phyloP scores from a whole-genome alignment of 352 stramenopile genomes.

The Phytophthora pistaciae region DNA sequence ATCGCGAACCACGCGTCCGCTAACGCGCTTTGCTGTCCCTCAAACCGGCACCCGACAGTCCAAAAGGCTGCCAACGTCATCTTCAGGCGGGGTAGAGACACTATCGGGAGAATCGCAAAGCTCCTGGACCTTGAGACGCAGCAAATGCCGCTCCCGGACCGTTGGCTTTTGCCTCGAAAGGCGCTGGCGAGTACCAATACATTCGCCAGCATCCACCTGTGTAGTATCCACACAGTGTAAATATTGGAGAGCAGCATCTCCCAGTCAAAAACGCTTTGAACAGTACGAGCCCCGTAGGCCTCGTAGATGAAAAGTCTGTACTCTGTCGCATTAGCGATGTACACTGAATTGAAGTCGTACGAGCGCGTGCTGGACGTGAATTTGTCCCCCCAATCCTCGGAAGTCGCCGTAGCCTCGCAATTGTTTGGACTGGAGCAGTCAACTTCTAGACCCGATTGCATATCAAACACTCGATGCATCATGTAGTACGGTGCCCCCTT shows the following conservation, averaged over 20 bases:
- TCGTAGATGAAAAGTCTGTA: slow-evolving; percentile 14
- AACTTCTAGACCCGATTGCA: slow-evolving; percentile 15
- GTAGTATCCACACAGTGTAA: not conserved
- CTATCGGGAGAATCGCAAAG: slow-evolving; percentile 3
- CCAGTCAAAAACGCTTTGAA: slow-evolving; percentile 10
- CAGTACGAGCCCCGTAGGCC: not conserved
- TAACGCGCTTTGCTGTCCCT: slow-evolving; percentile 39
- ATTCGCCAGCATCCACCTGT: not conserved
- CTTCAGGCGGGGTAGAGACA: not conserved
- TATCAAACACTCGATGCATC: slow-evolving; percentile 25
- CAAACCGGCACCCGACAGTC: slow-evolving; percentile 37
- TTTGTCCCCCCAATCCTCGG: slow-evolving; percentile 1
- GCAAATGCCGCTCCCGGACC: slow-evolving; percentile 2
- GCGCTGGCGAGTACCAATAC: not conserved
- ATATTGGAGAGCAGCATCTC: slow-evolving; percentile 12
- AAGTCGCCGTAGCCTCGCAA: not conserved
- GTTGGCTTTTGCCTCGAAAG: not conserved
- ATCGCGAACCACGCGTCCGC: slow-evolving; percentile 43
- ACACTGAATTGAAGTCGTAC: slow-evolving; percentile 5
- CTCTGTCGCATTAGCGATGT: slow-evolving; percentile 16
- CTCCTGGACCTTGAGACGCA: slow-evolving; percentile 3
- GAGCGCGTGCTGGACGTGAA: not conserved
- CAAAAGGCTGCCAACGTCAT: not conserved
- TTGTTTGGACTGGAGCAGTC: slow-evolving; percentile 5
- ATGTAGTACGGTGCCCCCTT: slow-evolving; percentile 17